Conservation (phyloP, 768 basidiomycete genomes). For the Melanogaster broomeanus region DNA sequence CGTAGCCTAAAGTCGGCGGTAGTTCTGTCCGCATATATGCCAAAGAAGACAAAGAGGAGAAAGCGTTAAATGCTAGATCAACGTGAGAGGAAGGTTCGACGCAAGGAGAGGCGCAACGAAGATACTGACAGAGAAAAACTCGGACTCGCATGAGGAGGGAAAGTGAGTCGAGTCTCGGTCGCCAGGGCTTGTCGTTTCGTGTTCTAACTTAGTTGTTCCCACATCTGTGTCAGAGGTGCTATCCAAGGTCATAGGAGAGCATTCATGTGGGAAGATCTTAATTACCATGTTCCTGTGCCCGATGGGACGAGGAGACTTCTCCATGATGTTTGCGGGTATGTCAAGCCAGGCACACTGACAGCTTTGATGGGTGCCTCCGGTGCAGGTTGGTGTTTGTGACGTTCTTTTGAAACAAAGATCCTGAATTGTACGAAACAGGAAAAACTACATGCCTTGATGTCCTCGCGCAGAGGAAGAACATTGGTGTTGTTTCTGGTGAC, state of each 20-base stretch:
- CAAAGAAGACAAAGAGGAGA: conserved; percentile 56
- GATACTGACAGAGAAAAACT: conserved; percentile 23
- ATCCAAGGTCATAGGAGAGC: conserved; percentile 22
- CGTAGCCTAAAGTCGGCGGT: conserved; percentile 32
- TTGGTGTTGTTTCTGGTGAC: conserved; percentile 65
- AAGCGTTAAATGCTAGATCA: conserved; percentile 55
- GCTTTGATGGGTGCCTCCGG: conserved; percentile 89
- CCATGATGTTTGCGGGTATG: conserved; percentile 77
- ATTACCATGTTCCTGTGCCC: conserved; percentile 73
- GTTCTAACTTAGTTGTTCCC: conserved; percentile 1
- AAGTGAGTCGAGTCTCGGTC: conserved; percentile 12
- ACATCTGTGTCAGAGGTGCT: not conserved
- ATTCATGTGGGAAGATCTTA: conserved; percentile 83
- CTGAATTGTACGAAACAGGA: conserved; percentile 38
- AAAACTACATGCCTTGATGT: conserved; percentile 80
- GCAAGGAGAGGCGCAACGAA: conserved; percentile 32
- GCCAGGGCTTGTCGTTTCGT: not conserved
- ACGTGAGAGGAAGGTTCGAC: conserved; percentile 51
- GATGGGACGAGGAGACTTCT: conserved; percentile 63
- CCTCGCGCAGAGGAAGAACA: conserved; percentile 70
- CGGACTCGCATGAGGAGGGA: conserved; percentile 13
- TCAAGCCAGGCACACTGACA: conserved; percentile 85
- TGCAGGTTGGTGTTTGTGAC: conserved; percentile 48
- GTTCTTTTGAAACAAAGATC: not conserved
- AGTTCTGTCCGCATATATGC: conserved; percentile 59